These are phyloP conservation scores for Aegilops longissima DNA, from an alignment of 176 grass and related monocot genomes.

Conservation along the genomic window DNA sequence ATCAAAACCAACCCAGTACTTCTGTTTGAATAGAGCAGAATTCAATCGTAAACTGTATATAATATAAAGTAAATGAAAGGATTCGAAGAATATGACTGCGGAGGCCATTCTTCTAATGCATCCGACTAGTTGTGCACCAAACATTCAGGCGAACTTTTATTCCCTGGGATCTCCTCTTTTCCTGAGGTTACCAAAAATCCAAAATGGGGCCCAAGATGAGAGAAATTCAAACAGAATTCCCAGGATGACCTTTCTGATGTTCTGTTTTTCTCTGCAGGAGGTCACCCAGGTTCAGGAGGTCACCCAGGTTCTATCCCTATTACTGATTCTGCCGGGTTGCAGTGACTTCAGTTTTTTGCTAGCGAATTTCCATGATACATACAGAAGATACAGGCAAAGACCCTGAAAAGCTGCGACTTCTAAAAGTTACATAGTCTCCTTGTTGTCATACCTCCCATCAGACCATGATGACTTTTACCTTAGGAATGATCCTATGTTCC, in stretches of 20 bases:
- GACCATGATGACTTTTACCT: neutral
- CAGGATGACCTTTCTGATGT: neutral
- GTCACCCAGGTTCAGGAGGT: conserved; percentile 63
- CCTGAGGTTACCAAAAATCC: neutral
- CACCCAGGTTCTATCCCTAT: conserved; percentile 49
- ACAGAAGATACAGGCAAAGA: conserved; percentile 18
- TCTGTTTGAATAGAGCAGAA: neutral
- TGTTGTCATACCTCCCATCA: neutral
- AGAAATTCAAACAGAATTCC: neutral
- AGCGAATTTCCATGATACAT: neutral
- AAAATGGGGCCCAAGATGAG: neutral
- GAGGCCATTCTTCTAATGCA: neutral
- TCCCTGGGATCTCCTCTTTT: neutral
- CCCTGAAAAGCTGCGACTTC: neutral
- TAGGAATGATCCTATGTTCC: neutral
- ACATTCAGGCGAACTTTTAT: neutral
- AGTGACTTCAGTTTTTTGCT: conserved; percentile 25
- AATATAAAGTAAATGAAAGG: neutral
- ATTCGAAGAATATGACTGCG: neutral
- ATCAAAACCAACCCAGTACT: neutral
- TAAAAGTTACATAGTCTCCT: neutral
- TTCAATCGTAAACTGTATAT: neutral
- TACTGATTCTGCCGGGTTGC: conserved; percentile 34
- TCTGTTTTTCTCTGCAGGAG: conserved; percentile 10
- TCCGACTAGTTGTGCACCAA: conserved; percentile 5